These are phyloP conservation scores for Pseudomonodictys pantanalensis DNA, from an alignment of 495 filamentous ascomycete genomes.

Conservation along the genomic window DNA sequence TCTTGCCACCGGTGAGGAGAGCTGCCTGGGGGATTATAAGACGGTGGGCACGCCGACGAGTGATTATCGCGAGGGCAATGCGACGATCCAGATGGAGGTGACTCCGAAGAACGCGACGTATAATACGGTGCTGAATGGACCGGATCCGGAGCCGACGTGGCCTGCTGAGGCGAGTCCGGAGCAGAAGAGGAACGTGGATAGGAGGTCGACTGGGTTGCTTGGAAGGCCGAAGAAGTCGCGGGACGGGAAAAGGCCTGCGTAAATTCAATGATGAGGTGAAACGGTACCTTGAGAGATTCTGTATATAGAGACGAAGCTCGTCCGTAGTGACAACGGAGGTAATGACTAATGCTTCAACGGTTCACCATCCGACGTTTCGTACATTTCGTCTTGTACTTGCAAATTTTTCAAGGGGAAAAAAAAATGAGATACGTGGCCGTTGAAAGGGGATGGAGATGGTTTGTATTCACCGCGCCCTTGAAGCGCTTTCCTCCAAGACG, in stretches of 20 bases:
- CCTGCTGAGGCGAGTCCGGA: background rate
- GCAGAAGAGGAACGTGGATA: slow-evolving; percentile 1
- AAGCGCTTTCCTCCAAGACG: no score
- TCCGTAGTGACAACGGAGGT: no score
- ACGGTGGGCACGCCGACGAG: slow-evolving; percentile 52
- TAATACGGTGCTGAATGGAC: slow-evolving; percentile 50
- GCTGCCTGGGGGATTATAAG: slow-evolving; percentile 40
- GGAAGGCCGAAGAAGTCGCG: slow-evolving; percentile 8
- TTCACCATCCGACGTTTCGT: no score
- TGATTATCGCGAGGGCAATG: slow-evolving; percentile 57
- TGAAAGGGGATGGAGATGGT: no score
- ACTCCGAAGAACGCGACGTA: slow-evolving; percentile 53
- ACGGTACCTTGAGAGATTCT: no score
- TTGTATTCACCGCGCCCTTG: no score
- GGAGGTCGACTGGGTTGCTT: slow-evolving; percentile 10
- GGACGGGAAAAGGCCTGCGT: slow-evolving; percentile 1
- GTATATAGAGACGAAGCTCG: no score
- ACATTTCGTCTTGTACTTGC: no score
- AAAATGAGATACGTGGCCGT: no score
- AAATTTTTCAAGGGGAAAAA: no score
- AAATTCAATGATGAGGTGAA: background rate
- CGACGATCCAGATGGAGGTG: slow-evolving; percentile 51
- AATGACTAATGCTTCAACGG: no score
- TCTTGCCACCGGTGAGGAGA: slow-evolving; percentile 56
- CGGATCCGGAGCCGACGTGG: slow-evolving; percentile 32